Evolutionary conservation across 768 basidiomycete species (phyloP).

Genomic region (Boletus eberwhitei): DNA sequence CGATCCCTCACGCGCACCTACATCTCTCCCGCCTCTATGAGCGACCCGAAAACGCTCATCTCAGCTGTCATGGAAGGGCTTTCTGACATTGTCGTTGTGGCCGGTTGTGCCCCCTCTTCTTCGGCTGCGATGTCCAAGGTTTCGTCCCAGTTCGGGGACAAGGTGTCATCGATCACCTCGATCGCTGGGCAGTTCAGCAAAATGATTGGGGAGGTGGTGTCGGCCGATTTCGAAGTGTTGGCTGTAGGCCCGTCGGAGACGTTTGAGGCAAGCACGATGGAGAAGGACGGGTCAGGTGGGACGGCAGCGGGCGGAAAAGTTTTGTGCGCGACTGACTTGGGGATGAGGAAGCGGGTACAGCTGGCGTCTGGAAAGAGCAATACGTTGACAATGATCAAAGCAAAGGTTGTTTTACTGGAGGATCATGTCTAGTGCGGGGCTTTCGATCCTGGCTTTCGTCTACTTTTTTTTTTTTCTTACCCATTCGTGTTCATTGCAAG

Average conservation of each 20-base stretch:
- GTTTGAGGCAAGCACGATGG: constrained; percentile 10
- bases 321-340: constrained; percentile 12
- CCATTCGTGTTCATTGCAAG: not conserved
- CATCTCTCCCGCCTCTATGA: not conserved
- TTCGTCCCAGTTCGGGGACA: not conserved
- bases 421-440: not conserved
- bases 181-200: constrained; percentile 2
- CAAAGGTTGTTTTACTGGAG: constrained; percentile 7
- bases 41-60: not conserved
- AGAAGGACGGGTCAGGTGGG: not conserved
- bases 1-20: constrained; percentile 11
- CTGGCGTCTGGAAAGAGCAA: not conserved
- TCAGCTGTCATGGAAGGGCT: not conserved
- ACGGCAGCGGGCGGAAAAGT: not conserved
- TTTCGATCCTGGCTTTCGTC: not conserved
- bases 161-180: not conserved
- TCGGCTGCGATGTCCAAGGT: not conserved
- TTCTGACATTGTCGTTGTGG: constrained; percentile 5
- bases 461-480: not conserved
- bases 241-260: not conserved
- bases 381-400: constrained; percentile 4
- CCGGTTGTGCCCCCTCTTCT: not conserved
- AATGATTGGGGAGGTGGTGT: constrained; percentile 4
- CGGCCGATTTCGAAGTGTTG: constrained; percentile 10
- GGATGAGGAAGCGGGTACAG: constrained; percentile 8